Evolutionary conservation across 805 yeast genomes (phyloP).

Genomic region (Myxozyma mucilagina): DNA sequence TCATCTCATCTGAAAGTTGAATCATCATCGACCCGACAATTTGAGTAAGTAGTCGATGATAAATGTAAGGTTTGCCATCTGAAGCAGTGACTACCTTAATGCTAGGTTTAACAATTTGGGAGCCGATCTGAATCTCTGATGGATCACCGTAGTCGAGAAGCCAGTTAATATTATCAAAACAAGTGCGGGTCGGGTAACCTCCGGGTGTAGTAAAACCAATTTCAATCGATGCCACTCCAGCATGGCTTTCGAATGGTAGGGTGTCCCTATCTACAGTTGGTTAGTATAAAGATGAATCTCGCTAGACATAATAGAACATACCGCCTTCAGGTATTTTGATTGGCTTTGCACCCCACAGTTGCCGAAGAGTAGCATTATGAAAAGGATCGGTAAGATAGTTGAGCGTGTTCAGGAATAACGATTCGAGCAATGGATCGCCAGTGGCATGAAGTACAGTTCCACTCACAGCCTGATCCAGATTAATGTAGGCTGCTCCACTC

Average conservation of each 20-base stretch:
- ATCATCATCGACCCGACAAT: slow-evolving; percentile 53
- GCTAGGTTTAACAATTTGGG: background rate
- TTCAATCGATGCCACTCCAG: slow-evolving; percentile 52
- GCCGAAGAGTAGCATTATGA: slow-evolving; percentile 13
- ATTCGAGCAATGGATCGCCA: slow-evolving; percentile 60
- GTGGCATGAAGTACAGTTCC: slow-evolving; percentile 56
- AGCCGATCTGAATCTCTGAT: slow-evolving; percentile 7
- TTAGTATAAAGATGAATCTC: slow-evolving; percentile 40
- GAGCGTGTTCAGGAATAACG: slow-evolving; percentile 49
- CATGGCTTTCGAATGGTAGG: slow-evolving; percentile 46
- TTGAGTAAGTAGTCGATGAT: slow-evolving; percentile 58
- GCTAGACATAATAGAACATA: slow-evolving; percentile 22
- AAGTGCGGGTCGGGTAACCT: slow-evolving; percentile 69
- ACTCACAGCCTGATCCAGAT: slow-evolving; percentile 64
- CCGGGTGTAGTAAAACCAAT: slow-evolving; percentile 52
- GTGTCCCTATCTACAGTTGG: slow-evolving; percentile 60
- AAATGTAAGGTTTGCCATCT: slow-evolving; percentile 46
- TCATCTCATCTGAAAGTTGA: slow-evolving; percentile 51
- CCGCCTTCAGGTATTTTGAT: slow-evolving; percentile 29
- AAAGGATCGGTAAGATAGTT: slow-evolving; percentile 49
- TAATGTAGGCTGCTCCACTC: slow-evolving; percentile 64
- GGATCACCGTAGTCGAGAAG: slow-evolving; percentile 64
- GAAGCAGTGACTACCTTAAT: background rate
- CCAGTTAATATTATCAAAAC: slow-evolving; percentile 71
- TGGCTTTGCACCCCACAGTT: slow-evolving; percentile 14